phyloP scores from a whole-genome alignment of 352 stramenopile genomes.

The Pythium angustatum region DNA sequence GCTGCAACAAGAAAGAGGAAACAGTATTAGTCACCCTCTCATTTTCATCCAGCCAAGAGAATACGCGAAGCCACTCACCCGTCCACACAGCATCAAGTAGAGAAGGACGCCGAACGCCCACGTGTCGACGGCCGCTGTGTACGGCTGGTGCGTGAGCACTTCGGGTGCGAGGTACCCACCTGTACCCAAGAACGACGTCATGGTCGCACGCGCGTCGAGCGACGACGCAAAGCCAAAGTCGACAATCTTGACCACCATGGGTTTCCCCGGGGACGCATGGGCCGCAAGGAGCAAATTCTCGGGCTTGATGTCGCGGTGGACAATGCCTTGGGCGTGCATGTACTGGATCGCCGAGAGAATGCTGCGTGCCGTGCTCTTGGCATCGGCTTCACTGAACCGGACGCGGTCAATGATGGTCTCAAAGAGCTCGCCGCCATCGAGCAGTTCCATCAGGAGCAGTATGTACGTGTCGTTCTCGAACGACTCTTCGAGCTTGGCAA shows the following conservation, averaged over 20 bases:
- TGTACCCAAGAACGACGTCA: slow-evolving; percentile 77
- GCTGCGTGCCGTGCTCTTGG: slow-evolving; percentile 45
- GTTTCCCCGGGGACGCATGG: slow-evolving; percentile 26
- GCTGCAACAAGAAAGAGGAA: slow-evolving; percentile 21
- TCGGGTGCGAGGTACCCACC: slow-evolving; percentile 97
- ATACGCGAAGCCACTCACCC: slow-evolving; percentile 46
- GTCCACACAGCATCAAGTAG: slow-evolving; percentile 96
- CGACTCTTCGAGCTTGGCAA: slow-evolving; percentile 63
- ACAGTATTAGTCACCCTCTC: too few relatives aligned
- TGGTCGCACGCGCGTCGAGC: slow-evolving; percentile 54
- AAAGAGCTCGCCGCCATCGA: slow-evolving; percentile 82
- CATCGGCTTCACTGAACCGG: slow-evolving; percentile 56
- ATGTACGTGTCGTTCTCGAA: slow-evolving; percentile 74
- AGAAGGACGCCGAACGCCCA: slow-evolving; percentile 97
- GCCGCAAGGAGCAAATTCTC: slow-evolving; percentile 95
- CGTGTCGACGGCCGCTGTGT: slow-evolving; percentile 95
- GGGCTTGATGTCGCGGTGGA: slow-evolving; percentile 99
- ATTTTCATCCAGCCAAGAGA: too few relatives aligned
- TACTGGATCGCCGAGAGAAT: slow-evolving; percentile 75
- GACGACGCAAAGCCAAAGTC: slow-evolving; percentile 98
- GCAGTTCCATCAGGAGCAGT: slow-evolving; percentile 66
- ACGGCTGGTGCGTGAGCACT: slow-evolving; percentile 95
- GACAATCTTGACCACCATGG: slow-evolving; percentile 95
- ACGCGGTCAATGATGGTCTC: slow-evolving; percentile 75
- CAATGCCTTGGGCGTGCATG: slow-evolving; percentile 69